These are phyloP conservation scores for Coniella lustricola DNA, from an alignment of 2,329 filamentous ascomycete genomes.

Conservation along the genomic window DNA sequence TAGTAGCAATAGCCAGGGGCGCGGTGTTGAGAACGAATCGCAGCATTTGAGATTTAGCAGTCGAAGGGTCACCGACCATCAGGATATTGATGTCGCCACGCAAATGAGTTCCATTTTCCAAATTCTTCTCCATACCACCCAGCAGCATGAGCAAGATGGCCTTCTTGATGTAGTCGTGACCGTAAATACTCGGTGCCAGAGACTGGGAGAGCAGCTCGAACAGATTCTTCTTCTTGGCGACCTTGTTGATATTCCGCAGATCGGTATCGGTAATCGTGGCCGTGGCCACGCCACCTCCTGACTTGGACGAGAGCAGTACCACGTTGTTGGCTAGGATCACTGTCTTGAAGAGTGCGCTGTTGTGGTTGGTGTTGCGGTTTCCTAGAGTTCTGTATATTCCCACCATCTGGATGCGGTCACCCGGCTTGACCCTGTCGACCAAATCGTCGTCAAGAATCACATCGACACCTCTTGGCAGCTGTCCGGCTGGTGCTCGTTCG, in stretches of 20 bases:
- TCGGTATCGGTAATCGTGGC: constrained; percentile 92
- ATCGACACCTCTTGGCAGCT: constrained; percentile 90
- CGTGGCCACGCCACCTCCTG: constrained; percentile 86
- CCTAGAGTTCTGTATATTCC: constrained; percentile 91
- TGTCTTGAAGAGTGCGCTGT: constrained; percentile 91
- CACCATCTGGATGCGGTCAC: constrained; percentile 93
- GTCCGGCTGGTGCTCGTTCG: constrained; percentile 87
- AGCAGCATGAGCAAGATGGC: constrained; percentile 92
- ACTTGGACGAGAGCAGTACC: constrained; percentile 90
- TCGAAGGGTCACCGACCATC: constrained; percentile 98
- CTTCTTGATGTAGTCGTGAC: constrained; percentile 96
- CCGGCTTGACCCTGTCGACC: constrained; percentile 90
- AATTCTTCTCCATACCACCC: constrained; percentile 94
- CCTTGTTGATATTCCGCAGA: constrained; percentile 97
- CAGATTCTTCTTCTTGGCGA: constrained; percentile 87
- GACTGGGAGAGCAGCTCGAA: constrained; percentile 92
- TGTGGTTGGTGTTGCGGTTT: constrained; percentile 85
- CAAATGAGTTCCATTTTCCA: constrained; percentile 95
- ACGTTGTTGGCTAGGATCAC: constrained; percentile 91
- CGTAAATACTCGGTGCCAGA: constrained; percentile 91
- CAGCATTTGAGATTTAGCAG: constrained; percentile 94
- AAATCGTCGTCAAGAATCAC: constrained; percentile 95
- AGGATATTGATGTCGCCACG: constrained; percentile 98
- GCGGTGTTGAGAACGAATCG: constrained; percentile 97
- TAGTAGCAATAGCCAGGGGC: constrained; percentile 92